These are phyloP conservation scores for Heterobasidion occidentale DNA, from an alignment of 1,284 basidiomycete genomes.

Conservation along the genomic window DNA sequence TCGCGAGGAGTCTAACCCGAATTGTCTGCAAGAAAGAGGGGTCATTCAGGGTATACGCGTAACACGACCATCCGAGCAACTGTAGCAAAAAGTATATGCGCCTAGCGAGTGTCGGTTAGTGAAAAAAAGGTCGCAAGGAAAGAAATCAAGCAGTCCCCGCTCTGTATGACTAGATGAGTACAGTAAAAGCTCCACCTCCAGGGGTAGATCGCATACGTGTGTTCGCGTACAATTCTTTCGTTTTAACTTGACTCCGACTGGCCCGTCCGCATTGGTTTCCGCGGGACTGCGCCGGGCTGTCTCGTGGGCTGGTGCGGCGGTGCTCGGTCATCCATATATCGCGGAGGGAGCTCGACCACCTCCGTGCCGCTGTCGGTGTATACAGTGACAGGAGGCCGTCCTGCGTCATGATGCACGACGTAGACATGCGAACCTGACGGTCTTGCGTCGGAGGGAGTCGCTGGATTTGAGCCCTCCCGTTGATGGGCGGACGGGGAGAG, in stretches of 20 bases:
- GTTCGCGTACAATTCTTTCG: no score
- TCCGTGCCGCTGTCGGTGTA: constrained; percentile 45
- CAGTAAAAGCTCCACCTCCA: no score
- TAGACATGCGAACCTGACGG: constrained; percentile 32
- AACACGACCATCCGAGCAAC: no score
- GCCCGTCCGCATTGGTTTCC: constrained; percentile 6
- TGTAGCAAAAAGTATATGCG: no score
- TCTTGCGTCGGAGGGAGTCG: constrained; percentile 1
- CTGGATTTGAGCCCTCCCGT: not conserved
- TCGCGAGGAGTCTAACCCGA: not conserved
- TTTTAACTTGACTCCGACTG: not conserved
- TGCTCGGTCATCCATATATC: constrained; percentile 27
- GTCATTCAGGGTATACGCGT: no score
- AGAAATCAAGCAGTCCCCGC: no score
- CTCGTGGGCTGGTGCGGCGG: constrained; percentile 2
- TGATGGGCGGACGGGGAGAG: no score
- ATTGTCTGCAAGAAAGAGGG: not conserved
- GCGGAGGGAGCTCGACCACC: constrained; percentile 50
- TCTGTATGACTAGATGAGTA: no score
- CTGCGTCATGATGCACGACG: constrained; percentile 51
- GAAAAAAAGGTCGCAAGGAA: no score
- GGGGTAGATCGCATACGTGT: no score
- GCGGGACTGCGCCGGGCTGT: not conserved
- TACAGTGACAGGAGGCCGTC: constrained; percentile 47
- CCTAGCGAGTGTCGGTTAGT: no score